phyloP scores from a whole-genome alignment of 768 basidiomycete genomes.

The Bullera alba region DNA sequence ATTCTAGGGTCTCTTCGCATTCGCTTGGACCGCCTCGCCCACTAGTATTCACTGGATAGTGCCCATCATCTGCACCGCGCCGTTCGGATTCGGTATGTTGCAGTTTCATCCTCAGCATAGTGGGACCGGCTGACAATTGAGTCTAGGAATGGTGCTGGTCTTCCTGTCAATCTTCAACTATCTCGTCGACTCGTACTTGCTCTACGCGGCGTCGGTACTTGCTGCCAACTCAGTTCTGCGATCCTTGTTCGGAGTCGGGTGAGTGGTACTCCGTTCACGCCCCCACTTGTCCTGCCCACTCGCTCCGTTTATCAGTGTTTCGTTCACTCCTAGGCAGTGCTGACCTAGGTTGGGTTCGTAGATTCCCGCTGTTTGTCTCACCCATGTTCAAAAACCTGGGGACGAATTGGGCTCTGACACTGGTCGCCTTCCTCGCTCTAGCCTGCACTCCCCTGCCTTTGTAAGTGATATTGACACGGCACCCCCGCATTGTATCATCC shows the following conservation, averaged over 20 bases:
- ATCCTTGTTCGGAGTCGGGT: slow-evolving; percentile 23
- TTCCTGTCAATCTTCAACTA: slow-evolving; percentile 54
- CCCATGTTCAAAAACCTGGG: slow-evolving; percentile 45
- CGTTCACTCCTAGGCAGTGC: neutral
- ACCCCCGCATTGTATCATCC: neutral
- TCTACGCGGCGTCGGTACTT: slow-evolving; percentile 38
- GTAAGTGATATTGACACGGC: slow-evolving; percentile 6
- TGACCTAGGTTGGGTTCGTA: neutral
- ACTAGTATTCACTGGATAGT: slow-evolving; percentile 23
- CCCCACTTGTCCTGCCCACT: neutral
- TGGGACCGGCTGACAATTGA: too few species aligned
- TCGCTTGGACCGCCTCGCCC: slow-evolving; percentile 34
- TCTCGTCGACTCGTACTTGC: slow-evolving; percentile 41
- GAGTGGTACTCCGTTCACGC: too few species aligned
- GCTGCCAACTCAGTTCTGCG: slow-evolving; percentile 43
- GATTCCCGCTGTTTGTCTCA: slow-evolving; percentile 40
- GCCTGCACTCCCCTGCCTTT: slow-evolving; percentile 30
- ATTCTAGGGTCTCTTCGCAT: too few species aligned
- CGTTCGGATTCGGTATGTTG: slow-evolving; percentile 41
- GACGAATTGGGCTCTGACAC: slow-evolving; percentile 32
- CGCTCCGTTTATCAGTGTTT: too few species aligned
- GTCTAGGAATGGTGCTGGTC: too few species aligned
- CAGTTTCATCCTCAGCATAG: too few species aligned
- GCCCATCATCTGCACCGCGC: slow-evolving; percentile 22
- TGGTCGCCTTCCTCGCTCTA: slow-evolving; percentile 29